These are phyloP conservation scores for Schoenoplectus triqueter DNA, from an alignment of 202 grass and related monocot species.

Conservation along the genomic window DNA sequence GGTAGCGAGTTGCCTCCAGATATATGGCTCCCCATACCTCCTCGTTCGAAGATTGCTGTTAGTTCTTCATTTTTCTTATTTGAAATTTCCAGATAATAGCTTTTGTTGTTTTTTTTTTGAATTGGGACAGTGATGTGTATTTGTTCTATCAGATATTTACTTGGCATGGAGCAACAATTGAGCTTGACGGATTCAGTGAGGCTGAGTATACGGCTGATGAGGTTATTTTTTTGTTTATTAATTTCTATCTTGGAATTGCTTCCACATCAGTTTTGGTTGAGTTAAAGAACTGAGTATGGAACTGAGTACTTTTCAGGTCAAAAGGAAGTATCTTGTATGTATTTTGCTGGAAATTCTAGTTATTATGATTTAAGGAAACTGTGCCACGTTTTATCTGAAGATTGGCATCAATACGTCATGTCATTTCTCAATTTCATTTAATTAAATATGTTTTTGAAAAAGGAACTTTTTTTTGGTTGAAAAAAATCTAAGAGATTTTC, in stretches of 20 bases:
- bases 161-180: constrained; percentile 85
- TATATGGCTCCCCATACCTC: constrained; percentile 74
- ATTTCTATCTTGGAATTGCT: not conserved
- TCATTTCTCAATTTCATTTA: not conserved
- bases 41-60: constrained; percentile 79
- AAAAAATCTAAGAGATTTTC: not conserved
- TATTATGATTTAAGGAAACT: not conserved
- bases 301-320: not conserved
- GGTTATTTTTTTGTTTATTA: constrained; percentile 38
- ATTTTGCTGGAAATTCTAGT: not conserved
- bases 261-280: not conserved
- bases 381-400: not conserved
- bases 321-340: not conserved
- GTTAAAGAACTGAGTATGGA: not conserved
- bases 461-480: not conserved
- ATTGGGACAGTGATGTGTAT: not conserved
- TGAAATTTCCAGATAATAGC: not conserved
- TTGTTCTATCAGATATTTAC: constrained; percentile 68
- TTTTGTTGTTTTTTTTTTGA: constrained; percentile 10
- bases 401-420: not conserved
- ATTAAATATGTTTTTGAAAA: constrained; percentile 1
- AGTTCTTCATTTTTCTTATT: constrained; percentile 12
- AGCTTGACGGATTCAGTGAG: constrained; percentile 81
- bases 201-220: constrained; percentile 88
- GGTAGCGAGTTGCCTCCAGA: constrained; percentile 88